These are phyloP conservation scores for Mucuna pruriens DNA, from an alignment of 306 rosid species.

Conservation along the genomic window DNA sequence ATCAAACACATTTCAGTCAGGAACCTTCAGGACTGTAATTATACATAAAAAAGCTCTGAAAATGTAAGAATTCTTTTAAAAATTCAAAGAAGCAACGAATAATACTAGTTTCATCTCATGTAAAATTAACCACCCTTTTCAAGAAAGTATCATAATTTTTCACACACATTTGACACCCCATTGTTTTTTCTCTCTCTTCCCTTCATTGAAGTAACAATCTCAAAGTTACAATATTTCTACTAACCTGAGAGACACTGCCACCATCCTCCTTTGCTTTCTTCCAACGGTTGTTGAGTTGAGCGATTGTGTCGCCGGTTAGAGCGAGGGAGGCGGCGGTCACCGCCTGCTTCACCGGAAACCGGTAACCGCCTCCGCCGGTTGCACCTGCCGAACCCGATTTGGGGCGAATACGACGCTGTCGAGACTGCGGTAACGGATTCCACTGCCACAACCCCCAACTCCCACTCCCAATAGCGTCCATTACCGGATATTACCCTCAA, in stretches of 20 bases:
- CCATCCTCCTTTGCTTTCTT: constrained; percentile 35
- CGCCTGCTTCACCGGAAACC: constrained; percentile 82
- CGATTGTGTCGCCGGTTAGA: constrained; percentile 58
- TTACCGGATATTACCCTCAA: constrained; percentile 14
- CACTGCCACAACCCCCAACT: constrained; percentile 69
- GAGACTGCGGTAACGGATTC: constrained; percentile 44
- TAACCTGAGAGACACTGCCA: constrained; percentile 49
- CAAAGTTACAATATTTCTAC: not conserved
- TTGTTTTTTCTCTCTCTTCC: not conserved
- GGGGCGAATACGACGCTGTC: constrained; percentile 48
- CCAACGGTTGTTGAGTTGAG: constrained; percentile 53
- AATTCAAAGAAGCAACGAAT: not conserved
- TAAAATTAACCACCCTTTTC: not conserved
- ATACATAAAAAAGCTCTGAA: not conserved
- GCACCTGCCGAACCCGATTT: constrained; percentile 59
- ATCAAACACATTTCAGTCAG: not conserved
- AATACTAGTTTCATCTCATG: not conserved
- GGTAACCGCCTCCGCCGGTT: constrained; percentile 53
- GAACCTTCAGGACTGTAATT: not conserved
- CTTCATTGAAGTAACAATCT: not conserved
- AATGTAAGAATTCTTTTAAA: not conserved
- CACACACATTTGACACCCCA: not conserved
- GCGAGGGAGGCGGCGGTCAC: constrained; percentile 68
- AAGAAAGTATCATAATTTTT: not conserved
- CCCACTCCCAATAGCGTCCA: constrained; percentile 76